A percentile compares a stretch with the other conserved stretches of the same genome.
Evolutionary conservation across 78 protist species (phyloP).

Genomic region (Dictyostelium intermedium): DNA sequence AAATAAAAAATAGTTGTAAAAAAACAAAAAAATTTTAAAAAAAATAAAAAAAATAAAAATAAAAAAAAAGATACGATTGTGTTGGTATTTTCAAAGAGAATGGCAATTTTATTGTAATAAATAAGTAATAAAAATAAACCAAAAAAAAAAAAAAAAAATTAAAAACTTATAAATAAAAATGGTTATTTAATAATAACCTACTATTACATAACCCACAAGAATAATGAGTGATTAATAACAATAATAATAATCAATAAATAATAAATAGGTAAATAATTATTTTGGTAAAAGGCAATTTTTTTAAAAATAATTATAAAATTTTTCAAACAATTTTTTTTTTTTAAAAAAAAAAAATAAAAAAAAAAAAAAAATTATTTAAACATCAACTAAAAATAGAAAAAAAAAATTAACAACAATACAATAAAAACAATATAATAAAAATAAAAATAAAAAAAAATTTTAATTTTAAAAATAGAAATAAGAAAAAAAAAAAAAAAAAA

Average conservation of each 20-base stretch:
- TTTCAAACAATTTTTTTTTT: neutral
- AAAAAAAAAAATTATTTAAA: no score
- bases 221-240: neutral
- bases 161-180: no score
- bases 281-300: neutral
- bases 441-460: no score
- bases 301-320: no score
- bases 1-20: neutral
- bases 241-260: neutral
- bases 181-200: neutral
- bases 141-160: no score
- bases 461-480: neutral
- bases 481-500: no score
- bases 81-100: conserved; percentile 11
- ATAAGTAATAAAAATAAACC: neutral
- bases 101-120: neutral
- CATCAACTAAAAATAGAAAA: neutral
- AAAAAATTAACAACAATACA: neutral
- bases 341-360: no score
- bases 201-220: neutral
- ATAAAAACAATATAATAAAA: no score
- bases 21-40: neutral
- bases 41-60: neutral
- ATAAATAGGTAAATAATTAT: neutral
- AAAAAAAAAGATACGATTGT: neutral